phyloP scores from a whole-genome alignment of 441 rosid species.

The Corymbia citriodora region DNA sequence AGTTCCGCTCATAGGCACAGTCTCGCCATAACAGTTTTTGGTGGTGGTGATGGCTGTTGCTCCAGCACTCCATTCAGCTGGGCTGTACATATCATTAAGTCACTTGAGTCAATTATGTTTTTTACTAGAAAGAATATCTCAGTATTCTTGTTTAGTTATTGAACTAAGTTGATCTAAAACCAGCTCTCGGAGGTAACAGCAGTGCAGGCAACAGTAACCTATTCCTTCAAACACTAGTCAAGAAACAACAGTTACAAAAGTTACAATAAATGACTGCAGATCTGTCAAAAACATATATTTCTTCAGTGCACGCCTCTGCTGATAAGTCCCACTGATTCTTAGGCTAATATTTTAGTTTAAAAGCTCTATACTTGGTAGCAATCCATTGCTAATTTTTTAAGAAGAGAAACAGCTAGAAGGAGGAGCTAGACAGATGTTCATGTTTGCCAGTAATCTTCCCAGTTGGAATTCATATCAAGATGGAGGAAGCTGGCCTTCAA shows the following conservation, averaged over 20 bases:
- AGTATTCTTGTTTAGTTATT: not conserved
- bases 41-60: slow-evolving; percentile 15
- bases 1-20: slow-evolving; percentile 45
- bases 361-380: not conserved
- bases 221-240: not conserved
- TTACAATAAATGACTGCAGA: not conserved
- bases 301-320: not conserved
- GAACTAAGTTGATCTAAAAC: not conserved
- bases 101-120: not conserved
- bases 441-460: not conserved
- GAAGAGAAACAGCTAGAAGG: not conserved
- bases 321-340: not conserved
- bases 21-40: slow-evolving; percentile 78
- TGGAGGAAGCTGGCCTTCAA: not conserved
- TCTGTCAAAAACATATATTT: not conserved
- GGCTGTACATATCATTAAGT: slow-evolving; percentile 32
- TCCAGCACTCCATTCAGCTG: slow-evolving; percentile 63
- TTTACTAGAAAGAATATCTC: not conserved
- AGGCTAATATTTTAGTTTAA: slow-evolving; percentile 18
- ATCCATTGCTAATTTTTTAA: not conserved
- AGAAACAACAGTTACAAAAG: not conserved
- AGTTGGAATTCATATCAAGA: not conserved
- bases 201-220: not conserved
- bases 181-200: not conserved
- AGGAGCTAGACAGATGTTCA: not conserved